Evolutionary conservation across 1,284 basidiomycete genomes (phyloP).

Genomic region (Fomitiporia mediterranea): DNA sequence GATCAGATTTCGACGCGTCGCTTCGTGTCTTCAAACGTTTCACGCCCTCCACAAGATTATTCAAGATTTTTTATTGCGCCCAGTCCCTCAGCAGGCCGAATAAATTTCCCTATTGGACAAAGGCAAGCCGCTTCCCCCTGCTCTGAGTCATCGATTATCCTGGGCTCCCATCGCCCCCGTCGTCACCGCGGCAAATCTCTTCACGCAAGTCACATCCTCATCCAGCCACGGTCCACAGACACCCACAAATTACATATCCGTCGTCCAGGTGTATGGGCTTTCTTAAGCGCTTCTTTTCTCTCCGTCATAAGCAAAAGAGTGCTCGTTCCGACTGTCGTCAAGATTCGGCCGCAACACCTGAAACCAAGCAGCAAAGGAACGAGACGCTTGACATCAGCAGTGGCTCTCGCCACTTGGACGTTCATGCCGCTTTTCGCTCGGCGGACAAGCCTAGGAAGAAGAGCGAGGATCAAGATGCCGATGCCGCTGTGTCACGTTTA

Average conservation of each 20-base stretch:
- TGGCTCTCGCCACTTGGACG: conserved; percentile 13
- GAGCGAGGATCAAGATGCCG: conserved; percentile 48
- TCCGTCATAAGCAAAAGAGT: conserved; percentile 57
- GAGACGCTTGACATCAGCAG: conserved; percentile 3
- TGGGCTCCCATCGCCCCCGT: background rate
- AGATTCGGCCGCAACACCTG: background rate
- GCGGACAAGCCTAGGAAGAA: conserved; percentile 17
- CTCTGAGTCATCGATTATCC: background rate
- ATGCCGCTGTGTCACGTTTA: conserved; percentile 52
- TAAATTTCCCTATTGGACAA: no score
- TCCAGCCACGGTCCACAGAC: background rate
- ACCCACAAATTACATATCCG: background rate
- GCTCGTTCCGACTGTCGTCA: conserved; percentile 32
- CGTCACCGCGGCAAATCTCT: background rate
- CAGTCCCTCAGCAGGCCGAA: no score
- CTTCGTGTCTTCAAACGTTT: background rate
- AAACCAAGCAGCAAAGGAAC: background rate
- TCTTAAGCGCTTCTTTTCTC: conserved; percentile 64
- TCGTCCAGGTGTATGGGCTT: conserved; percentile 50
- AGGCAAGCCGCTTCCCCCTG: no score
- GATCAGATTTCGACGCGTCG: background rate
- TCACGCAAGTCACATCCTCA: background rate
- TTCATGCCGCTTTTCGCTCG: conserved; percentile 2
- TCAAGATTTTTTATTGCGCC: background rate
- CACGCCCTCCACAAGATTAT: background rate